Evolutionary conservation across 2,329 filamentous ascomycete genomes (phyloP).

Genomic region (Curvularia spicifera): DNA sequence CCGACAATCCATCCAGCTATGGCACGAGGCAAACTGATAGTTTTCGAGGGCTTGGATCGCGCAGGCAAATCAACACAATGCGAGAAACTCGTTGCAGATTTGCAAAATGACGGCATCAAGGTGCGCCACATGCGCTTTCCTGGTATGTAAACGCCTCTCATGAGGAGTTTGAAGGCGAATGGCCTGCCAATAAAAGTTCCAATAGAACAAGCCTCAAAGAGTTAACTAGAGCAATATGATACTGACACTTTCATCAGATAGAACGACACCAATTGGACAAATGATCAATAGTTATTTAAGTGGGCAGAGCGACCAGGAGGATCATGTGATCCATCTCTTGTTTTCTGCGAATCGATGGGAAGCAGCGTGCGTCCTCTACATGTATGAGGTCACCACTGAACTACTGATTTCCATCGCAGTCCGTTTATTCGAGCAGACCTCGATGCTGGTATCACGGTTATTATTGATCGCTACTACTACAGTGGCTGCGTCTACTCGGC

Average conservation of each 20-base stretch:
- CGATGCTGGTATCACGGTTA: constrained; percentile 71
- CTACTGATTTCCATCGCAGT: background rate
- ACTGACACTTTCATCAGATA: constrained; percentile 61
- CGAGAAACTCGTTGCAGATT: constrained; percentile 64
- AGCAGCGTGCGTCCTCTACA: constrained; percentile 43
- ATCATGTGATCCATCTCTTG: constrained; percentile 87
- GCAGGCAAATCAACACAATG: constrained; percentile 95
- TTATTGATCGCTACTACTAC: constrained; percentile 95
- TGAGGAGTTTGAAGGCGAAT: background rate
- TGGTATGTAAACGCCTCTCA: constrained; percentile 53
- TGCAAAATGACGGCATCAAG: constrained; percentile 59
- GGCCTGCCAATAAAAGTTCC: background rate
- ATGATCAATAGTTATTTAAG: constrained; percentile 86
- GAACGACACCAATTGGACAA: constrained; percentile 81
- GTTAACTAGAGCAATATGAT: background rate
- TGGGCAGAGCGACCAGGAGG: constrained; percentile 74
- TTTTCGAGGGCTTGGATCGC: constrained; percentile 87
- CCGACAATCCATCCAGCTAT: constrained; percentile 24
- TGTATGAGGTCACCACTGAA: too few species aligned
- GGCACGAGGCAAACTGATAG: constrained; percentile 73
- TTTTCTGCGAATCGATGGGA: constrained; percentile 96
- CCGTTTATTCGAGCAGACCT: constrained; percentile 52
- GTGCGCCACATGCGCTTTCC: constrained; percentile 71
- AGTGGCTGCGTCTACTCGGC: constrained; percentile 92
- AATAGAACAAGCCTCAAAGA: background rate